Conservation (phyloP, 1,284 basidiomycete genomes). For the Malassezia slooffiae region DNA sequence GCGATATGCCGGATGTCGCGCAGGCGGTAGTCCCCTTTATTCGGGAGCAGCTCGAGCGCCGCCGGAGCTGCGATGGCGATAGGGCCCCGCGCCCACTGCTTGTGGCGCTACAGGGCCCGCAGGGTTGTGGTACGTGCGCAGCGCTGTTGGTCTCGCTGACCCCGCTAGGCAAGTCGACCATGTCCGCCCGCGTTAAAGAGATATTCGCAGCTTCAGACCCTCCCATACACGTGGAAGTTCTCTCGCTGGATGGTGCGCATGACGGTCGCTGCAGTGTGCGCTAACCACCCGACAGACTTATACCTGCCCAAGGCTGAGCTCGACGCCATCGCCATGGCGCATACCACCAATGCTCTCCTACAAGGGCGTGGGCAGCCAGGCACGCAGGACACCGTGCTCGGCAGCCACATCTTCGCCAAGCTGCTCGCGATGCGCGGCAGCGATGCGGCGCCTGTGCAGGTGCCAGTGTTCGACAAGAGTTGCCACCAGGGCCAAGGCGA, state of each 20-base stretch:
- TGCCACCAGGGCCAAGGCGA: constrained; percentile 69
- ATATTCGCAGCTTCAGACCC: constrained; percentile 52
- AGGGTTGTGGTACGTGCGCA: constrained; percentile 49
- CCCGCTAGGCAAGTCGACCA: constrained; percentile 16
- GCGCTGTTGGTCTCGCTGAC: no score
- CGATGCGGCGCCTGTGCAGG: constrained; percentile 49
- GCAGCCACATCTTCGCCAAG: constrained; percentile 52
- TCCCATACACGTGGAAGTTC: constrained; percentile 55
- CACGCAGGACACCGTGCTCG: constrained; percentile 68
- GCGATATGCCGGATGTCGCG: no score
- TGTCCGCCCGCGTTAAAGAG: constrained; percentile 40
- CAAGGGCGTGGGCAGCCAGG: constrained; percentile 73
- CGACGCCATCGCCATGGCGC: constrained; percentile 51
- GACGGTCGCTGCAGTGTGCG: no score
- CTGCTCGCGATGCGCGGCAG: constrained; percentile 50
- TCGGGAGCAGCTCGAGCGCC: no score
- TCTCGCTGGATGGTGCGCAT: constrained; percentile 58
- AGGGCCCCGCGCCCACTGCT: constrained; percentile 30
- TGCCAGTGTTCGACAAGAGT: constrained; percentile 82
- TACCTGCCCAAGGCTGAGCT: constrained; percentile 63
- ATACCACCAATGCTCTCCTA: constrained; percentile 59
- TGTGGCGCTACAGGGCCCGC: constrained; percentile 73
- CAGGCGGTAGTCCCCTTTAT: constrained; percentile 1
- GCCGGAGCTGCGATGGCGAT: no score
- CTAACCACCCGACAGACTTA: constrained; percentile 52